A percentile compares a stretch with the other conserved stretches of the same genome.
Conservation (phyloP, 148 eudicot genomes). For the Gaultheria prostrata region DNA sequence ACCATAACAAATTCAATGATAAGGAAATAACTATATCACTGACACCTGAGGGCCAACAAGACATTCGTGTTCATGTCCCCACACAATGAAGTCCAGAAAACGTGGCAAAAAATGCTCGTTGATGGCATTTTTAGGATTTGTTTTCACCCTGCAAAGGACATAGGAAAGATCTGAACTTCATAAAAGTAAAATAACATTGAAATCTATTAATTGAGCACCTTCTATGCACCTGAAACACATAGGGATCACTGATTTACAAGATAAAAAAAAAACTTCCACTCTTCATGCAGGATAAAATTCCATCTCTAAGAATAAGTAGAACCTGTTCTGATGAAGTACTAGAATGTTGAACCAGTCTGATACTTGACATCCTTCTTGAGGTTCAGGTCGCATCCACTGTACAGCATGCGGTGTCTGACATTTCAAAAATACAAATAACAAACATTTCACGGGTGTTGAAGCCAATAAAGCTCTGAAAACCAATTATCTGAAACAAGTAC, state of each 20-base stretch:
- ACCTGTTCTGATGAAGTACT: slow-evolving; percentile 97
- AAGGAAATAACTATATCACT: not conserved
- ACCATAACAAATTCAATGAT: not conserved
- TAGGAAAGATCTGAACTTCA: slow-evolving; percentile 1
- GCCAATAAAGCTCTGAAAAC: not conserved
- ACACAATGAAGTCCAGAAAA: slow-evolving; percentile 91
- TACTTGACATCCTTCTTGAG: slow-evolving; percentile 71
- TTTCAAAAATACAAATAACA: slow-evolving; percentile 14
- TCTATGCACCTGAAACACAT: not conserved
- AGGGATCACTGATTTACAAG: not conserved
- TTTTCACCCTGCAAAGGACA: slow-evolving; percentile 68
- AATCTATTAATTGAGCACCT: not conserved
- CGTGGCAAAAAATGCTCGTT: slow-evolving; percentile 96
- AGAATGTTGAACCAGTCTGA: slow-evolving; percentile 98
- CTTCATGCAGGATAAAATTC: not conserved
- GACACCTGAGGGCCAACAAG: slow-evolving; percentile 94
- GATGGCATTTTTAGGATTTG: slow-evolving; percentile 99
- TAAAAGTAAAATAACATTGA: not conserved
- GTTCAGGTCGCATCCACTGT: slow-evolving; percentile 99
- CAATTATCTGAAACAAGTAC: slow-evolving; percentile 27
- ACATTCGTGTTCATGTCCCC: slow-evolving; percentile 99
- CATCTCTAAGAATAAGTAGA: not conserved
- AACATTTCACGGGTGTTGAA: slow-evolving; percentile 9
- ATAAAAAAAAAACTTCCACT: not conserved
- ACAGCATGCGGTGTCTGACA: slow-evolving; percentile 93